phyloP scores from a whole-genome alignment of 495 filamentous ascomycete species.

The Penicillium cosmopolitanum region DNA sequence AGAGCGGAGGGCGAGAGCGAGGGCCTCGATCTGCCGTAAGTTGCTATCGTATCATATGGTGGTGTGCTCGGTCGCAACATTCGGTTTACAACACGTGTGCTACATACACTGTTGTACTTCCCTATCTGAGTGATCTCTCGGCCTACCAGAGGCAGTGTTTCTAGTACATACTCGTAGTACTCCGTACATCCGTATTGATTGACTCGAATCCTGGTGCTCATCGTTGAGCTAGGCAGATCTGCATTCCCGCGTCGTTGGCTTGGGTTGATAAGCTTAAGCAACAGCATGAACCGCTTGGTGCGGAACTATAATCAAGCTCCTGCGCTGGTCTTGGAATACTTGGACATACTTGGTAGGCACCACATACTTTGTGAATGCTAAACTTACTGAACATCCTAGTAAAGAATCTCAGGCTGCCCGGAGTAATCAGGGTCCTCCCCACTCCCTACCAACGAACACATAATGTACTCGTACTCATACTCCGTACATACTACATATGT shows the following conservation, averaged over 20 bases:
- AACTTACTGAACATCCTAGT: too few relatives aligned
- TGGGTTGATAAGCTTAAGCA: constrained; percentile 1
- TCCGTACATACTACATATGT: too few relatives aligned
- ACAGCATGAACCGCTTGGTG: constrained; percentile 4
- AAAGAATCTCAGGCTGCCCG: too few relatives aligned
- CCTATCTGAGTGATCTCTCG: not conserved
- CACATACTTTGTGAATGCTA: too few relatives aligned
- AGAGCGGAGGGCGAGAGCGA: not conserved
- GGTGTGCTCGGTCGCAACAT: not conserved
- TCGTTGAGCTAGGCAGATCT: constrained; percentile 1
- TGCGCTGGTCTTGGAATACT: not conserved
- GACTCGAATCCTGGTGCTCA: not conserved
- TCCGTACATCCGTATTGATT: too few relatives aligned
- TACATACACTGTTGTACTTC: not conserved
- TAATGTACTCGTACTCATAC: too few relatives aligned
- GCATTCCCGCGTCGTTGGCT: not conserved
- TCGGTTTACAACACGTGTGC: not conserved
- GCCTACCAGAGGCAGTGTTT: not conserved
- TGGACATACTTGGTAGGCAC: not conserved
- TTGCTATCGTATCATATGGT: not conserved
- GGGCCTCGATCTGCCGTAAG: too few relatives aligned
- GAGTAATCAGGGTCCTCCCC: not conserved
- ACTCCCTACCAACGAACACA: not conserved
- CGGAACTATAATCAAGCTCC: not conserved
- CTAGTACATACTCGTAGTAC: too few relatives aligned